Conservation (phyloP, 2,329 filamentous ascomycete genomes). For the Apiospora phragmitis region DNA sequence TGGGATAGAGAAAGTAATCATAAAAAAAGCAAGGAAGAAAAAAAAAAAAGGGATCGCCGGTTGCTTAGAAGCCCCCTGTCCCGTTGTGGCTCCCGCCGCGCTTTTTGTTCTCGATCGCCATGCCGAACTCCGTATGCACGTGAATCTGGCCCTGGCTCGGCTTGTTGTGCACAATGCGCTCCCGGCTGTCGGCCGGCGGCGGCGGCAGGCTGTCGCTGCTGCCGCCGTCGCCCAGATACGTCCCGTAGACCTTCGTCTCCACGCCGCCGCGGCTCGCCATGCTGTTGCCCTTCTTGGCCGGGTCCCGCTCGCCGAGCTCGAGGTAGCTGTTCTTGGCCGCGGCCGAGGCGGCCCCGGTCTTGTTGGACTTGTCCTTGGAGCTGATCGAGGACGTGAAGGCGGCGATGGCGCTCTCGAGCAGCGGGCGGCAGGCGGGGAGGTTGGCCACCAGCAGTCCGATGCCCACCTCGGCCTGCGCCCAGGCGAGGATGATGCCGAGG, state of each 20-base stretch:
- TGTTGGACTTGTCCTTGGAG: neutral
- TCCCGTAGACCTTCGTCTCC: neutral
- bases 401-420: neutral
- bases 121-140: neutral
- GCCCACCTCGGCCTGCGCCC: slow-evolving; percentile 1
- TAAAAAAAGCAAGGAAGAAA: neutral
- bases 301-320: neutral
- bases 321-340: neutral
- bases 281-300: neutral
- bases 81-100: neutral
- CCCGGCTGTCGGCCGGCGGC: neutral
- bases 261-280: neutral
- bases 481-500: neutral
- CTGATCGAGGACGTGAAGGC: neutral
- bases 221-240: neutral
- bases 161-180: neutral
- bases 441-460: neutral
- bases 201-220: neutral
- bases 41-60: neutral
- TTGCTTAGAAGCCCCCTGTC: neutral
- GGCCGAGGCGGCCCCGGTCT: neutral
- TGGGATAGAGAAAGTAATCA: neutral
- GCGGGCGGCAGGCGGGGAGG: neutral
- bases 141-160: neutral
- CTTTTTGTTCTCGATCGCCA: neutral